Evolutionary conservation across 352 stramenopile species (phyloP).

Genomic region (Pythium phragmitis): DNA sequence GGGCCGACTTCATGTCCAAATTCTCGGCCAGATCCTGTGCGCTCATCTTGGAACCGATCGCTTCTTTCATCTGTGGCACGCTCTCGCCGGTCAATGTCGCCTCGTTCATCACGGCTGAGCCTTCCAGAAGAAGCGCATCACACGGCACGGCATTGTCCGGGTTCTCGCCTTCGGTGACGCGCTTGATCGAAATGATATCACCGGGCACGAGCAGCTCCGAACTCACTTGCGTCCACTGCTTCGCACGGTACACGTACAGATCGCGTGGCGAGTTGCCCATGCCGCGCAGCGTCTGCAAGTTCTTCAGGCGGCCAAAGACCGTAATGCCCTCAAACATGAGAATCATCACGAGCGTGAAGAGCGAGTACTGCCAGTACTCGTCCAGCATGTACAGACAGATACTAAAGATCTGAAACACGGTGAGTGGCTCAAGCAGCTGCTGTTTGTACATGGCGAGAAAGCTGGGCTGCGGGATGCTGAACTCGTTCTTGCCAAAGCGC

Average conservation of each 20-base stretch:
- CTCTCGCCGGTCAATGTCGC: conserved; percentile 98
- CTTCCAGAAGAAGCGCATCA: conserved; percentile 95
- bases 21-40: conserved; percentile 64
- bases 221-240: conserved; percentile 79
- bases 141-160: conserved; percentile 89
- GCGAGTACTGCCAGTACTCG: conserved; percentile 99
- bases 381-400: conserved; percentile 98
- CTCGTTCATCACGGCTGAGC: conserved; percentile 97
- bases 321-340: conserved; percentile 98
- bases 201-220: conserved; percentile 91
- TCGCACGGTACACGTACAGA: conserved; percentile 90
- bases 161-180: conserved; percentile 74
- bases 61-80: conserved; percentile 98
- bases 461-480: conserved; percentile 93
- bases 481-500: conserved; percentile 91
- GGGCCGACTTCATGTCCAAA: conserved; percentile 84
- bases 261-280: conserved; percentile 90
- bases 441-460: conserved; percentile 96
- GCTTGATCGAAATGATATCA: conserved; percentile 93
- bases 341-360: conserved; percentile 99
- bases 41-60: conserved; percentile 77
- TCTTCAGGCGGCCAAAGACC: conserved; percentile 94
- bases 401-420: conserved; percentile 99
- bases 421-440: conserved; percentile 97
- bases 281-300: conserved; percentile 92